Evolutionary conservation across 192 early-diverging fungal species (phyloP), one percentile per base, ranked within the genome.

Genomic region (Piromyces sp.): DNA sequence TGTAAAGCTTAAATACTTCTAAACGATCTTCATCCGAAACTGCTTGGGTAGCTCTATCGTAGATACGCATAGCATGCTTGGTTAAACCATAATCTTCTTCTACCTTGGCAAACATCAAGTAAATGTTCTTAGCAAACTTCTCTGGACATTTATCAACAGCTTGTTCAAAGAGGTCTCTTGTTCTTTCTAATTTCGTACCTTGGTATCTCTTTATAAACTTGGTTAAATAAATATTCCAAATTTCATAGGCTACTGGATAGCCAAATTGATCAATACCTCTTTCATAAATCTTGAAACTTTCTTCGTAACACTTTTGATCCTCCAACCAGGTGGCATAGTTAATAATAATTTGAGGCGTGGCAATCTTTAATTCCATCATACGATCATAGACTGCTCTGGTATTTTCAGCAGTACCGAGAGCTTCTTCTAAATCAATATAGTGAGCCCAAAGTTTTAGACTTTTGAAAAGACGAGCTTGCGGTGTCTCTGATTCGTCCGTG

Each of bases 191-290:
- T 84, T 96, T 94, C 5, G 89, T 83, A 31, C 93, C 95, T n/a
- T 90, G 93, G 85, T 96, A 97, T 36, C 97, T 94, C 22, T 84
- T 84, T 30, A 96, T 87, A 82, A 98, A 98, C 83, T 93, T 92
- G 19, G 89, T 87, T 79, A 99, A 87, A 87, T 99, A 99, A 29
- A 97, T 87, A 85, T 94, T 97, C 98, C 98, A 99, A 58, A 99
- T 88, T 82, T 99, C 98, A 84, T 96, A 94, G 1, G 98, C 96
- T 81, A 97, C 94, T 0, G 98, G 97, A 84, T 94, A 98, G 26
- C 96, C 96, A 84, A 99, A 98, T n/a, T 92, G 85, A 17, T 95
- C 94, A 84, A 99, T 96, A 14, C 97, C 98, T 81, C 95, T 93
- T 84, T 99, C 98, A 84, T 96, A 99, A 7, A 94, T 95, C 85